Evolutionary conservation across 345 rosid genomes (phyloP).

Genomic region (Moricandia arvensis): DNA sequence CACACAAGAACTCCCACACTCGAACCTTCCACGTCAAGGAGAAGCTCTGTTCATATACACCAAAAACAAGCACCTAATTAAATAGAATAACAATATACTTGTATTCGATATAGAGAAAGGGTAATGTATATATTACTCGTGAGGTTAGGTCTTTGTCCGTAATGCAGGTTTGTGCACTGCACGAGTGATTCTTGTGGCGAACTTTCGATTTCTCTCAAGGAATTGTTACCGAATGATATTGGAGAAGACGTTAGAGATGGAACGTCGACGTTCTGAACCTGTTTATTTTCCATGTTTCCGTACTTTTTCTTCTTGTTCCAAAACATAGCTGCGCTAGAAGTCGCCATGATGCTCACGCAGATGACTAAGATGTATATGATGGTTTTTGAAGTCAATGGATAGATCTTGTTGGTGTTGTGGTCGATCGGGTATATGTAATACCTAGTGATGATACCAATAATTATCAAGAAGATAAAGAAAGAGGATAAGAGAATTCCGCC

Average conservation of each 20-base stretch:
- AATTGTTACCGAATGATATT: slow-evolving; percentile 21
- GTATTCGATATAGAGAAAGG: background rate
- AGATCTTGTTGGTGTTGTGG: slow-evolving; percentile 44
- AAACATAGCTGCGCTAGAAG: slow-evolving; percentile 56
- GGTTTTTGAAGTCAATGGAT: slow-evolving; percentile 41
- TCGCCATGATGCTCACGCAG: slow-evolving; percentile 46
- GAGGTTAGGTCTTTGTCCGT: slow-evolving; percentile 69
- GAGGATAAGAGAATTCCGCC: slow-evolving; percentile 64
- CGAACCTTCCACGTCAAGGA: slow-evolving; percentile 49
- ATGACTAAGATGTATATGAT: slow-evolving; percentile 48
- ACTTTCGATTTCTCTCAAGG: slow-evolving; percentile 67
- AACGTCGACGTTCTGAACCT: slow-evolving; percentile 46
- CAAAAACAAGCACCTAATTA: background rate
- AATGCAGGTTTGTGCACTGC: slow-evolving; percentile 48
- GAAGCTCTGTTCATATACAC: slow-evolving; percentile 44
- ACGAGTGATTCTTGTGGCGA: slow-evolving; percentile 53
- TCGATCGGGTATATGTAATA: slow-evolving; percentile 64
- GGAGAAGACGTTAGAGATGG: slow-evolving; percentile 40
- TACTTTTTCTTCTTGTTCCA: slow-evolving; percentile 57
- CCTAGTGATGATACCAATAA: slow-evolving; percentile 56
- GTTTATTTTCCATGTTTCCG: slow-evolving; percentile 37
- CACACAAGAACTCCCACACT: slow-evolving; percentile 73
- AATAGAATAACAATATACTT: background rate
- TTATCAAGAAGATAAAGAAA: slow-evolving; percentile 50
- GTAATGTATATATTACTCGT: slow-evolving; percentile 52